Evolutionary conservation across 768 basidiomycete genomes (phyloP), one percentile per base, ranked within the genome.

Genomic region (Russula ochroleuca): DNA sequence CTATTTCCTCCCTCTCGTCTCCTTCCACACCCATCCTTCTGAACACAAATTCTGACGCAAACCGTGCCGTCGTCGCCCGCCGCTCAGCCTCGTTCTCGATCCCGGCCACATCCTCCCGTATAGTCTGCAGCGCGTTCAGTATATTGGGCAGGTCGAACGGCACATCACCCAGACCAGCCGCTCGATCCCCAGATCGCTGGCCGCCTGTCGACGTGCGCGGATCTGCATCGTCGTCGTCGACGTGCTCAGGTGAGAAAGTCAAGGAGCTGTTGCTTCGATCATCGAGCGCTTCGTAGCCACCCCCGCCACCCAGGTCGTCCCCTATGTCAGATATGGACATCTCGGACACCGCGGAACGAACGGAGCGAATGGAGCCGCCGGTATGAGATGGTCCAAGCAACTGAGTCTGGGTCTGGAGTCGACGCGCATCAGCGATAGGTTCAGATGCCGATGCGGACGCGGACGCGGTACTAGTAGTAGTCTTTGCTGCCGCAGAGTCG

Each of bases 341-440:
- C 67, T 86, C 86, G 6, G 85, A 83, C n/a, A 78, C 76, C 15
- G 33, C 41, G 9, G 85, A 85, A 5, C 81, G 83, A 37, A 86
- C 72, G 11, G 85, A 80, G 45, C 74, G 79, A 69, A 86, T 87
- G 28, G 70, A 73, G 61, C 64, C 67, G 55, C 70, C 74, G 61
- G 69, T 75, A 69, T 67, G 70, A 61, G 65, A 68, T 9, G 73
- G 72, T 3, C 61, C 57, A 15, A 72, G 68, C 57, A 52, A 21
- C 52, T 67, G 63, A 58, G 40, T 61, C 61, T 37, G 67, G 67
- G 15, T 41, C 1, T 6, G 11, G 13, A 11, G 40, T 3, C 17
- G 19, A 45, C 35, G 37, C 31, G 47, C 35, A 55, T 19, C 57
- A 57, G 41, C 1, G 21, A 60, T 45, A 31, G 57, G 49, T 53